These are phyloP conservation scores for Cucumis melo DNA, from an alignment of 306 rosid species.

Conservation along the genomic window DNA sequence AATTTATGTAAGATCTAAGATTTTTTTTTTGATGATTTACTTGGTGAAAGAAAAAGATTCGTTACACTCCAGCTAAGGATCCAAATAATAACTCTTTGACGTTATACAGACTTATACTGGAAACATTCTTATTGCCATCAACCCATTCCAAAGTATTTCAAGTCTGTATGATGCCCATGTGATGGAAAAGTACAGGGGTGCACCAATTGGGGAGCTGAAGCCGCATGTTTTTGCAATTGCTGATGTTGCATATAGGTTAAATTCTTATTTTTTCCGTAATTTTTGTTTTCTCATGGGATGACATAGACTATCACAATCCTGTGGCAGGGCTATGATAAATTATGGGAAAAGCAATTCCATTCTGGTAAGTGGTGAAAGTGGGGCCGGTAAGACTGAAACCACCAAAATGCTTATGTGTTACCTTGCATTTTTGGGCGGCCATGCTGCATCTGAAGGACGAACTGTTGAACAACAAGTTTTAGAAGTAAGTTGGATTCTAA, in stretches of 20 bases:
- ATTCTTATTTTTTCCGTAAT: constrained; percentile 13
- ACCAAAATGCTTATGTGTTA: constrained; percentile 91
- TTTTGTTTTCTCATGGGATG: constrained; percentile 9
- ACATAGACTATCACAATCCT: constrained; percentile 12
- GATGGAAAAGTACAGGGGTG: constrained; percentile 69
- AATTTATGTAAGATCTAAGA: constrained; percentile 57
- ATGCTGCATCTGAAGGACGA: constrained; percentile 51
- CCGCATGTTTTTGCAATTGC: constrained; percentile 93
- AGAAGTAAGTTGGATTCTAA: constrained; percentile 56
- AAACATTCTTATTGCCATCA: constrained; percentile 88
- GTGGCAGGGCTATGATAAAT: constrained; percentile 66
- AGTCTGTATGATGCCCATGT: constrained; percentile 42
- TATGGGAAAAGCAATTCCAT: constrained; percentile 74
- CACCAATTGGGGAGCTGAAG: constrained; percentile 38
- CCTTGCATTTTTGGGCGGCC: constrained; percentile 85
- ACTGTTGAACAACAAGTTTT: constrained; percentile 77
- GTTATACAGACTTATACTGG: constrained; percentile 81
- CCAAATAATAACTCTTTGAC: constrained; percentile 26
- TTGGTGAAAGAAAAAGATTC: constrained; percentile 15
- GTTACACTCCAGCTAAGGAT: constrained; percentile 17
- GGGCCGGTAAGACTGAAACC: constrained; percentile 94
- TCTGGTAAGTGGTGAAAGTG: constrained; percentile 93
- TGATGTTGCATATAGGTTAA: constrained; percentile 75
- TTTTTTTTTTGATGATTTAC: constrained; percentile 13
- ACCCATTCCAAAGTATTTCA: constrained; percentile 71